These are phyloP conservation scores for Teratosphaeria zuluensis DNA, from an alignment of 2,329 filamentous ascomycete genomes.

Conservation along the genomic window DNA sequence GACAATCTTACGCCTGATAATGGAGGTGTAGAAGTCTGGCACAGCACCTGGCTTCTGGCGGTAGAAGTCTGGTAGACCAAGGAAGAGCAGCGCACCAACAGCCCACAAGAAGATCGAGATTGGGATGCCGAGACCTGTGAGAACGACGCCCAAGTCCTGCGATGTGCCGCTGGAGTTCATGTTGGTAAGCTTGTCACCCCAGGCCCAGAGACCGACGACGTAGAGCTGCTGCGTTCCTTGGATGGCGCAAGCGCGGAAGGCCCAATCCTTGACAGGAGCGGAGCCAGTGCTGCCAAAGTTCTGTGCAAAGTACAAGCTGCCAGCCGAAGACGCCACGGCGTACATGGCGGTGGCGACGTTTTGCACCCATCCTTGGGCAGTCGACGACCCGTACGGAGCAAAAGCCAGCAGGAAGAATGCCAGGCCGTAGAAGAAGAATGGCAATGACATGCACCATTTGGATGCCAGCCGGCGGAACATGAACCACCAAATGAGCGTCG, in stretches of 20 bases:
- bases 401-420: constrained; percentile 56
- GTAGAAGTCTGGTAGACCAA: constrained; percentile 59
- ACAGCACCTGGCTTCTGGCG: constrained; percentile 54
- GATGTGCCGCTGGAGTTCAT: constrained; percentile 34
- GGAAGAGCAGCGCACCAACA: constrained; percentile 45
- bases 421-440: constrained; percentile 54
- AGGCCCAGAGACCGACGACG: constrained; percentile 56
- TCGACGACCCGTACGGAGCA: constrained; percentile 43
- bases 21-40: constrained; percentile 54
- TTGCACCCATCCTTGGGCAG: constrained; percentile 44
- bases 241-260: constrained; percentile 56
- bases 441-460: constrained; percentile 48
- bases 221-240: constrained; percentile 60
- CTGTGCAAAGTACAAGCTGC: constrained; percentile 56
- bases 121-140: constrained; percentile 47
- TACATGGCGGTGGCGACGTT: constrained; percentile 54
- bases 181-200: constrained; percentile 48
- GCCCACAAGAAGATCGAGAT: constrained; percentile 49
- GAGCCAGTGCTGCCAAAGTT: constrained; percentile 48
- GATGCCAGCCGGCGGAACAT: constrained; percentile 50
- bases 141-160: constrained; percentile 8
- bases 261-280: constrained; percentile 54
- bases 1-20: constrained; percentile 54
- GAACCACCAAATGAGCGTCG: constrained; percentile 53
- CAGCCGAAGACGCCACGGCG: constrained; percentile 52